These are phyloP conservation scores for Brassica nigra DNA, from an alignment of 345 rosid genomes.

Conservation along the genomic window DNA sequence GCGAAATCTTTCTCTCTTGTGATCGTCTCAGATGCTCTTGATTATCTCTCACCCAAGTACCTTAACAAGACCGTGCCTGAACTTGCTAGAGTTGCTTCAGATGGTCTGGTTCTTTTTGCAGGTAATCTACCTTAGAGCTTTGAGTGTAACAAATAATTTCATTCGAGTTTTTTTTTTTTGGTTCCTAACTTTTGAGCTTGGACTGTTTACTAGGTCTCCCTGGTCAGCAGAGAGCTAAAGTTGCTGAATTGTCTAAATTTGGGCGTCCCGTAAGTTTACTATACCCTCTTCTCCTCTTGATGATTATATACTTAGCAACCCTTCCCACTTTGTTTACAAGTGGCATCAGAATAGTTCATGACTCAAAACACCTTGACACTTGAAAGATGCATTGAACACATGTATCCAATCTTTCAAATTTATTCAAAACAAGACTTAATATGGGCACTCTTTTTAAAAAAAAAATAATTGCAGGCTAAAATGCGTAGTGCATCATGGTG, in stretches of 20 bases:
- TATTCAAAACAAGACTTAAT: too few species aligned
- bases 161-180: background rate
- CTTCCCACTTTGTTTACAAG: background rate
- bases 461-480: slow-evolving; percentile 50
- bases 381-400: background rate
- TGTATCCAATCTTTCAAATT: background rate
- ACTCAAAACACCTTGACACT: too few species aligned
- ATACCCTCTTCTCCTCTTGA: background rate
- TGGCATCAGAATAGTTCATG: background rate
- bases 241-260: slow-evolving; percentile 80
- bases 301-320: too few species aligned
- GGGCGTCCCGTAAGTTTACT: slow-evolving; percentile 77
- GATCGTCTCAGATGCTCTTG: slow-evolving; percentile 86
- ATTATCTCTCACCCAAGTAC: slow-evolving; percentile 90
- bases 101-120: slow-evolving; percentile 71
- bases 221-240: slow-evolving; percentile 81
- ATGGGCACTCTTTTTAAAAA: too few species aligned
- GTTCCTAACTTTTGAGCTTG: background rate
- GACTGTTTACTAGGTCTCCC: slow-evolving; percentile 57
- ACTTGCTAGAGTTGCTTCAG: slow-evolving; percentile 83
- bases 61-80: slow-evolving; percentile 90
- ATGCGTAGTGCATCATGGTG: slow-evolving; percentile 78
- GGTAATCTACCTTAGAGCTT: slow-evolving; percentile 49
- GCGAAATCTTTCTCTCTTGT: slow-evolving; percentile 93
- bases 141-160: background rate